phyloP scores from a whole-genome alignment of 1,139 yeast species.

The Schwanniomyces etchellsii region DNA sequence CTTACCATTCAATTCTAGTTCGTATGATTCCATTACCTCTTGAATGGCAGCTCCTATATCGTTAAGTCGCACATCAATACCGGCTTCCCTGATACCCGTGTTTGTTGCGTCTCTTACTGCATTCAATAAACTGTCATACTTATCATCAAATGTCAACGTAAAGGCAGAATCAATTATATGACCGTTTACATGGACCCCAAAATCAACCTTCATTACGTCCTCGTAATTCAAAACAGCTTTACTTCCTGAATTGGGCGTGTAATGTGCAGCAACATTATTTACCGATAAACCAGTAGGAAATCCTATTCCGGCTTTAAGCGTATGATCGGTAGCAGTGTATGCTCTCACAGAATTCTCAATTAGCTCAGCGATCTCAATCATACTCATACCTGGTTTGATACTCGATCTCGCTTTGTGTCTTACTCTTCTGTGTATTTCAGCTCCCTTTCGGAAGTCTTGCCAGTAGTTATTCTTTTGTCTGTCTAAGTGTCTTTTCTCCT shows the following conservation, averaged over 20 bases:
- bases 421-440: conserved; percentile 91
- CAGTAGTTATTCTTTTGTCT: conserved; percentile 59
- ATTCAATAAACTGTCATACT: conserved; percentile 69
- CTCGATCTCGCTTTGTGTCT: conserved; percentile 71
- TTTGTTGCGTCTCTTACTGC: conserved; percentile 93
- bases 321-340: conserved; percentile 61
- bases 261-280: conserved; percentile 96
- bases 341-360: conserved; percentile 83
- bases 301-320: conserved; percentile 79
- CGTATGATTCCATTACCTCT: conserved; percentile 96
- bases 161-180: conserved; percentile 92
- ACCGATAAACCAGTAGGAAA: conserved; percentile 95
- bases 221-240: conserved; percentile 71
- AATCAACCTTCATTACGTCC: conserved; percentile 95
- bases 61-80: conserved; percentile 90
- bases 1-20: conserved; percentile 85
- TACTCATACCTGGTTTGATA: conserved; percentile 87
- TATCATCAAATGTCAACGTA: conserved; percentile 82
- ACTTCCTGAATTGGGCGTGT: conserved; percentile 96
- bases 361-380: conserved; percentile 83
- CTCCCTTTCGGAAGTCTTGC: conserved; percentile 92
- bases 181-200: conserved; percentile 98
- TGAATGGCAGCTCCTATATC: conserved; percentile 96
- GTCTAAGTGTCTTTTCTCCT: conserved; percentile 77
- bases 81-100: conserved; percentile 89